These are phyloP conservation scores for Lepraria neglecta DNA, from an alignment of 495 filamentous ascomycete genomes.

Conservation along the genomic window DNA sequence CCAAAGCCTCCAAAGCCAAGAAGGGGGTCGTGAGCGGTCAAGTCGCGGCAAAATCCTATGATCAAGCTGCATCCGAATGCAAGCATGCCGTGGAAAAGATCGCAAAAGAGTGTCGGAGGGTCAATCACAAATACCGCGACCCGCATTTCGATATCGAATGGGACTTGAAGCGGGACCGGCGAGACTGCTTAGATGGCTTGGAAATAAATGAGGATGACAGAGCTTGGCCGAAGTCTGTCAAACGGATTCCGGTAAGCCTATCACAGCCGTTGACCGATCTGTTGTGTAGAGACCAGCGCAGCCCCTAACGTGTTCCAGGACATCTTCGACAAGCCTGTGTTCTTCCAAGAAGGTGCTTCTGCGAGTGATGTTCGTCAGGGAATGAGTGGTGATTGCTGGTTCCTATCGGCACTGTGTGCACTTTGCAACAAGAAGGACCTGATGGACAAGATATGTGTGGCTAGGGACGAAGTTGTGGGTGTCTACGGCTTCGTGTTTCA, in stretches of 20 bases:
- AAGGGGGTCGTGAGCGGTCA: constrained; percentile 49
- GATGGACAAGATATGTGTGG: constrained; percentile 80
- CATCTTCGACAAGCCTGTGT: constrained; percentile 81
- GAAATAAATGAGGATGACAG: constrained; percentile 38
- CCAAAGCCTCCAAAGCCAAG: constrained; percentile 47
- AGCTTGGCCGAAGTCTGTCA: constrained; percentile 53
- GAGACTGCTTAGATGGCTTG: constrained; percentile 61
- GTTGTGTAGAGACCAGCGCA: background rate
- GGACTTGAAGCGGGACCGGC: constrained; percentile 58
- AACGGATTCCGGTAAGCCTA: constrained; percentile 51
- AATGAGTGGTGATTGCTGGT: constrained; percentile 83
- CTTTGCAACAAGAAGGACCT: constrained; percentile 73
- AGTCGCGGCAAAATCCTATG: constrained; percentile 58
- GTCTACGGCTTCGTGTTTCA: constrained; percentile 95
- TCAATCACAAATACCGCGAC: constrained; percentile 89
- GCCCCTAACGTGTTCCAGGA: constrained; percentile 42
- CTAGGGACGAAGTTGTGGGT: constrained; percentile 68
- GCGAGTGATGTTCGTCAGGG: constrained; percentile 79
- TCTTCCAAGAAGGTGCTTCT: constrained; percentile 75
- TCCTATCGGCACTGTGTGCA: constrained; percentile 79
- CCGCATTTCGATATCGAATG: constrained; percentile 81
- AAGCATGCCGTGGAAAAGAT: constrained; percentile 71
- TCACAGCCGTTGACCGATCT: background rate
- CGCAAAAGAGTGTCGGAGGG: constrained; percentile 68
- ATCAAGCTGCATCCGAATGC: constrained; percentile 66